phyloP scores from a whole-genome alignment of 768 basidiomycete species.

The Termitomyces sp. region DNA sequence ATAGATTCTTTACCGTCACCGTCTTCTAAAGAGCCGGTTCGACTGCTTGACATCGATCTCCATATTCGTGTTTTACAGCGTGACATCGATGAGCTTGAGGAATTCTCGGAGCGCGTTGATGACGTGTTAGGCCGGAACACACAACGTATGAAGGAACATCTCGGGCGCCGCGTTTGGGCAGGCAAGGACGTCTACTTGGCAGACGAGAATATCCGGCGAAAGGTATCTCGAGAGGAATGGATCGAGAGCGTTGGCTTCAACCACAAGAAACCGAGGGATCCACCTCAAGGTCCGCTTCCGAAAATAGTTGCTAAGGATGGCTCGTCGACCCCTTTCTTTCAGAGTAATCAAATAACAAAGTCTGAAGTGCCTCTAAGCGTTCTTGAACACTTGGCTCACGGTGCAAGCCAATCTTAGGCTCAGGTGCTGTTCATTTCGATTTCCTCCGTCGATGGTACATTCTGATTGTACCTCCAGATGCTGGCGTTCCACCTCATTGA shows the following conservation, averaged over 20 bases:
- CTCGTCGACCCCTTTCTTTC: constrained; percentile 5
- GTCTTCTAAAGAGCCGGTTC: constrained; percentile 15
- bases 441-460: background rate
- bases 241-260: constrained; percentile 42
- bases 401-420: background rate
- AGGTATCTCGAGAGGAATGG: constrained; percentile 44
- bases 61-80: constrained; percentile 54
- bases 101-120: constrained; percentile 35
- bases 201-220: constrained; percentile 20
- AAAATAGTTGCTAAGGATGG: background rate
- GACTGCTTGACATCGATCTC: constrained; percentile 44
- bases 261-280: constrained; percentile 14
- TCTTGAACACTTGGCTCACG: background rate
- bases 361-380: background rate
- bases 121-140: constrained; percentile 44
- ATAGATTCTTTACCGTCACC: constrained; percentile 22
- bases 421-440: background rate
- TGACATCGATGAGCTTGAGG: constrained; percentile 45
- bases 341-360: constrained; percentile 4
- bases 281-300: background rate
- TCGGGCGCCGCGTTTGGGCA: constrained; percentile 75
- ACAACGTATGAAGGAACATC: constrained; percentile 64
- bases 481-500: background rate
- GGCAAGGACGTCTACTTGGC: constrained; percentile 50
- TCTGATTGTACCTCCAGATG: background rate